phyloP scores from a whole-genome alignment of 306 rosid genomes.

The Ziziphus jujuba region DNA sequence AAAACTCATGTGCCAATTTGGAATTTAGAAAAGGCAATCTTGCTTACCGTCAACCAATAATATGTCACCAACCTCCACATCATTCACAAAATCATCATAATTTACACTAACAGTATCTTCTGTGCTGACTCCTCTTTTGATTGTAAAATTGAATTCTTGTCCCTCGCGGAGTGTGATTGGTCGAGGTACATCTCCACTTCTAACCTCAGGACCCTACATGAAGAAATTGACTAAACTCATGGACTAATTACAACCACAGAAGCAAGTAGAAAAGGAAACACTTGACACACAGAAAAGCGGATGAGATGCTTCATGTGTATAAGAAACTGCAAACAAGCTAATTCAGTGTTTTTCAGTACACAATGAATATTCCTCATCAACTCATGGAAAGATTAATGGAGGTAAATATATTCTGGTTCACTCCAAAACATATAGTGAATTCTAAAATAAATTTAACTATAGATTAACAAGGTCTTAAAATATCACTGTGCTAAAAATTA shows the following conservation, averaged over 20 bases:
- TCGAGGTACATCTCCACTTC: slow-evolving; percentile 85
- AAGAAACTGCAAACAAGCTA: background rate
- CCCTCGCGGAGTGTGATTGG: slow-evolving; percentile 75
- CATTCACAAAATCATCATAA: slow-evolving; percentile 85
- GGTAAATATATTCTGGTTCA: background rate
- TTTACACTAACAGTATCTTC: slow-evolving; percentile 85
- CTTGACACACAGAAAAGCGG: background rate
- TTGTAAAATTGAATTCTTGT: slow-evolving; percentile 81
- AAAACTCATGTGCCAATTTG: slow-evolving; percentile 12
- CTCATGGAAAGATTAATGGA: background rate
- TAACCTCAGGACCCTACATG: slow-evolving; percentile 94
- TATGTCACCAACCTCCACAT: slow-evolving; percentile 86
- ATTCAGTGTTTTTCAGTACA: background rate
- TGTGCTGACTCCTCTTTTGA: slow-evolving; percentile 73
- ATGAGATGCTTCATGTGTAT: background rate
- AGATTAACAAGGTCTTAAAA: background rate
- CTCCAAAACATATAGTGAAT: background rate
- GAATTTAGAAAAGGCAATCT: slow-evolving; percentile 5
- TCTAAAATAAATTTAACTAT: background rate
- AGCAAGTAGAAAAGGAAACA: slow-evolving; percentile 4
- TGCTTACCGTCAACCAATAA: slow-evolving; percentile 81
- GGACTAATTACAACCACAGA: slow-evolving; percentile 8
- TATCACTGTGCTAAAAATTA: background rate
- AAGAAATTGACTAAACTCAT: slow-evolving; percentile 24
- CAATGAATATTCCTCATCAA: background rate